Conservation (phyloP, 345 rosid genomes). For the Mangifera indica region DNA sequence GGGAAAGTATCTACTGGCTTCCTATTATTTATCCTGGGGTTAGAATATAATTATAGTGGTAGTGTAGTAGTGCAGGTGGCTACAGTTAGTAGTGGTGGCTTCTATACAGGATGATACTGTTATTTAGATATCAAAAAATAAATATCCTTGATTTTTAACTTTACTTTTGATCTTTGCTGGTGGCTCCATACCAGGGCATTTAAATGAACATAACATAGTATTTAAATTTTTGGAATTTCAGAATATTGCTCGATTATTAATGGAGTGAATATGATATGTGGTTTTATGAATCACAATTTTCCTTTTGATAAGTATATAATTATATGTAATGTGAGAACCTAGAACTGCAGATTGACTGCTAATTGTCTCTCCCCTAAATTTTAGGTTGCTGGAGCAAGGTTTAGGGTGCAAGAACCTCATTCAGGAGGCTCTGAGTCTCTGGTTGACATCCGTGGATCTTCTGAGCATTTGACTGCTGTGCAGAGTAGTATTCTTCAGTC, state of each 20-base stretch:
- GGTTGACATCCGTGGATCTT: slow-evolving; percentile 23
- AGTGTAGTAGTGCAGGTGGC: not conserved
- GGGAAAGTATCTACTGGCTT: too few relatives aligned
- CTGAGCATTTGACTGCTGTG: slow-evolving; percentile 29
- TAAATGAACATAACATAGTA: not conserved
- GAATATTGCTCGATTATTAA: too few relatives aligned
- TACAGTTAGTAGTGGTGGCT: too few relatives aligned
- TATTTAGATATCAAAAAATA: too few relatives aligned
- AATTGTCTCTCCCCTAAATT: not conserved
- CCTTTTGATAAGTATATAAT: not conserved
- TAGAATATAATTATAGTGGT: not conserved
- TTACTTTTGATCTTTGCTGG: not conserved
- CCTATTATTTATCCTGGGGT: not conserved
- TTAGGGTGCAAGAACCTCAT: slow-evolving; percentile 33
- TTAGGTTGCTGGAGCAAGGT: slow-evolving; percentile 37
- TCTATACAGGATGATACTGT: too few relatives aligned
- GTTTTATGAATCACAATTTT: slow-evolving; percentile 3
- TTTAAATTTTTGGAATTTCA: not conserved
- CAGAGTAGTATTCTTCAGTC: slow-evolving; percentile 25
- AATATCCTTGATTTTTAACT: not conserved
- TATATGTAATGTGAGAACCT: not conserved
- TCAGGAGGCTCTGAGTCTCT: slow-evolving; percentile 28
- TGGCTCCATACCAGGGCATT: not conserved
- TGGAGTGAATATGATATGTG: not conserved
- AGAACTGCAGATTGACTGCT: slow-evolving; percentile 1